Percentiles rank a stretch among this genome's conserved stretches.
Conservation (phyloP, 192 early-diverging fungal species). For the Bifiguratus adelaidae region DNA sequence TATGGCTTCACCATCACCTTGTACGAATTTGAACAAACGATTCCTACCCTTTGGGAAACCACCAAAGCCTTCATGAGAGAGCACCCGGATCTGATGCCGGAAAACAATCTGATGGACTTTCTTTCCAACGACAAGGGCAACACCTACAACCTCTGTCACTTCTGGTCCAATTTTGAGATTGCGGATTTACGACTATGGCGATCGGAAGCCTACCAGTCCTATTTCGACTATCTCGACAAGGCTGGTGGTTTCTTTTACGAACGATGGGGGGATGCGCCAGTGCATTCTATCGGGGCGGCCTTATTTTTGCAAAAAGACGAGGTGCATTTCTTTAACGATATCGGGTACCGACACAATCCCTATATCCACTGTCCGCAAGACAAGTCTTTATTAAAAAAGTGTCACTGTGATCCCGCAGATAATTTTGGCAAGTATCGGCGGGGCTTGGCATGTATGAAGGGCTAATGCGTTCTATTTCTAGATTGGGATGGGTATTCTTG, state of each 20-base stretch:
- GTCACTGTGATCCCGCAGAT: constrained; percentile 33
- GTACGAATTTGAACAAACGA: constrained; percentile 49
- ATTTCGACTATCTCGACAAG: constrained; percentile 61
- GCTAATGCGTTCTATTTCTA: too few species aligned
- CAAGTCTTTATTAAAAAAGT: constrained; percentile 29
- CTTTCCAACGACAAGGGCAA: constrained; percentile 41
- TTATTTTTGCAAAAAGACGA: constrained; percentile 49
- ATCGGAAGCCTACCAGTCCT: constrained; percentile 51
- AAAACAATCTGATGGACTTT: constrained; percentile 43
- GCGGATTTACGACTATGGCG: constrained; percentile 60
- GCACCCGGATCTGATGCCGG: constrained; percentile 36
- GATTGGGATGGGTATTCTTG: too few species aligned
- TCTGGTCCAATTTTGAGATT: constrained; percentile 90
- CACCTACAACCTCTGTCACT: constrained; percentile 59
- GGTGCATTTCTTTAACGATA: constrained; percentile 69
- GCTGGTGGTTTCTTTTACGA: constrained; percentile 86
- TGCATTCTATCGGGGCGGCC: constrained; percentile 59
- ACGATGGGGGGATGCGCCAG: constrained; percentile 66
- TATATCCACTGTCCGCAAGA: constrained; percentile 64
- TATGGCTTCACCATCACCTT: constrained; percentile 61
- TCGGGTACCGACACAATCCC: constrained; percentile 57
- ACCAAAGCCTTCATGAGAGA: constrained; percentile 38
- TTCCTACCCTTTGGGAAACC: constrained; percentile 65
- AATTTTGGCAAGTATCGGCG: constrained; percentile 31
- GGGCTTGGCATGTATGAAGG: too few species aligned